A percentile compares a stretch with the other conserved stretches of the same genome.
phyloP scores from a whole-genome alignment of 2,329 filamentous ascomycete species.

The Ceratocystiopsis minuta region DNA sequence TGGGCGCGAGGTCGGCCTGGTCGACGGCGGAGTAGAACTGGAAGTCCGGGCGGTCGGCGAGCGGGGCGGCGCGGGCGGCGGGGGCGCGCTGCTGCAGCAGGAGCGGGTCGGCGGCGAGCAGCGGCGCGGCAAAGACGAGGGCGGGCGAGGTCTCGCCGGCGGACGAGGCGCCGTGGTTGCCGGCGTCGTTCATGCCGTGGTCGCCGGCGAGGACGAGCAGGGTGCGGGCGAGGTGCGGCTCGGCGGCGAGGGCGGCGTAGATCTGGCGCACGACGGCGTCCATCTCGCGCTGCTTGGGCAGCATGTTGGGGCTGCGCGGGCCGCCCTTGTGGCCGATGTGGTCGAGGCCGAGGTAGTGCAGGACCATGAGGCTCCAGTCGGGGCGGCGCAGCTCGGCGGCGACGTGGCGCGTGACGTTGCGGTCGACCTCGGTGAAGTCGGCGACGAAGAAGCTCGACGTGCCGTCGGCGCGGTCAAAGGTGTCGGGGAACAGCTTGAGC shows the following conservation, averaged over 20 bases:
- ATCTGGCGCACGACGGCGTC: conserved; percentile 33
- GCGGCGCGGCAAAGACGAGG: conserved; percentile 77
- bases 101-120: conserved; percentile 23
- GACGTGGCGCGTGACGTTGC: conserved; percentile 89
- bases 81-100: neutral
- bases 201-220: conserved; percentile 79
- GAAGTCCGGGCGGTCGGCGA: conserved; percentile 48
- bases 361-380: conserved; percentile 86
- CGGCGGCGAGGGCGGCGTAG: conserved; percentile 54
- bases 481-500: conserved; percentile 85
- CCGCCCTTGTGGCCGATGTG: conserved; percentile 96
- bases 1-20: conserved; percentile 86
- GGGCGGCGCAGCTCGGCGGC: conserved; percentile 51
- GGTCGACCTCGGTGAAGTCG: conserved; percentile 94
- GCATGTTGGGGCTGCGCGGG: conserved; percentile 69
- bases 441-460: conserved; percentile 98
- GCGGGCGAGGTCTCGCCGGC: conserved; percentile 88
- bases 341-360: conserved; percentile 90
- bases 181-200: conserved; percentile 98
- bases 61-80: conserved; percentile 6
- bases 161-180: conserved; percentile 89
- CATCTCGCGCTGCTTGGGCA: conserved; percentile 83
- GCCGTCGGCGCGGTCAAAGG: conserved; percentile 74
- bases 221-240: conserved; percentile 56
- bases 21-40: conserved; percentile 74